Evolutionary conservation across 1,139 yeast genomes (phyloP).

Genomic region (Yamadazyma atlantica): DNA sequence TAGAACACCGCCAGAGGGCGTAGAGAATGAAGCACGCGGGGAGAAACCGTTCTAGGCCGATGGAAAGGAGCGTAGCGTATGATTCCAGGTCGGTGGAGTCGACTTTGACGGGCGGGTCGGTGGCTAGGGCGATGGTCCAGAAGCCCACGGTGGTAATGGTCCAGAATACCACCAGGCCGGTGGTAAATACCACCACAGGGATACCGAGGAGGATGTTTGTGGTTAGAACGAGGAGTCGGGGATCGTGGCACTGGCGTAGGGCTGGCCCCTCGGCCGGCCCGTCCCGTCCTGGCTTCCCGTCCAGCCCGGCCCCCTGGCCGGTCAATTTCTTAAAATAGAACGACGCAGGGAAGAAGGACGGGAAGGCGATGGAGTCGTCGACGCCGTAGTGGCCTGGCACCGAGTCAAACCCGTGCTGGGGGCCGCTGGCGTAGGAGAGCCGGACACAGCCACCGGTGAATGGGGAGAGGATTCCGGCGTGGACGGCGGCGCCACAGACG

Average conservation of each 20-base stretch:
- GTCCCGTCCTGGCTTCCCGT: no score
- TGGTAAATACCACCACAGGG: slow-evolving; percentile 57
- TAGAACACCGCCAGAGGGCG: slow-evolving; percentile 66
- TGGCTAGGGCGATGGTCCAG: slow-evolving; percentile 78
- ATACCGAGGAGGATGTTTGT: slow-evolving; percentile 60
- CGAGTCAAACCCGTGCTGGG: slow-evolving; percentile 48
- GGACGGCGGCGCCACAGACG: slow-evolving; percentile 89
- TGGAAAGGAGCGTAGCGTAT: slow-evolving; percentile 61
- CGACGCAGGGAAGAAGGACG: slow-evolving; percentile 74
- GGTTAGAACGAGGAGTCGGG: slow-evolving; percentile 55
- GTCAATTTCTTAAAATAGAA: slow-evolving; percentile 50
- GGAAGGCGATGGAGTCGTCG: slow-evolving; percentile 60
- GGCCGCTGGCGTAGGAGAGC: slow-evolving; percentile 55
- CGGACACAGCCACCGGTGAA: slow-evolving; percentile 79
- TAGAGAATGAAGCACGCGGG: slow-evolving; percentile 74
- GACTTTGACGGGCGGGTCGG: slow-evolving; percentile 76
- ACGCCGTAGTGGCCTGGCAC: slow-evolving; percentile 48
- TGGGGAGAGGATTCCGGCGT: slow-evolving; percentile 77
- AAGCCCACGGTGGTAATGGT: slow-evolving; percentile 65
- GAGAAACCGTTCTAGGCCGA: slow-evolving; percentile 70
- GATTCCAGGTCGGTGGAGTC: slow-evolving; percentile 55
- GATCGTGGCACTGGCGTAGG: slow-evolving; percentile 60
- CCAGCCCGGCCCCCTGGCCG: no score
- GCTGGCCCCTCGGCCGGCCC: no score
- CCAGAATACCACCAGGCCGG: slow-evolving; percentile 64